Evolutionary conservation across 2,329 filamentous ascomycete species (phyloP), one percentile per base, ranked within the genome.

Genomic region (Xylaria sp.): DNA sequence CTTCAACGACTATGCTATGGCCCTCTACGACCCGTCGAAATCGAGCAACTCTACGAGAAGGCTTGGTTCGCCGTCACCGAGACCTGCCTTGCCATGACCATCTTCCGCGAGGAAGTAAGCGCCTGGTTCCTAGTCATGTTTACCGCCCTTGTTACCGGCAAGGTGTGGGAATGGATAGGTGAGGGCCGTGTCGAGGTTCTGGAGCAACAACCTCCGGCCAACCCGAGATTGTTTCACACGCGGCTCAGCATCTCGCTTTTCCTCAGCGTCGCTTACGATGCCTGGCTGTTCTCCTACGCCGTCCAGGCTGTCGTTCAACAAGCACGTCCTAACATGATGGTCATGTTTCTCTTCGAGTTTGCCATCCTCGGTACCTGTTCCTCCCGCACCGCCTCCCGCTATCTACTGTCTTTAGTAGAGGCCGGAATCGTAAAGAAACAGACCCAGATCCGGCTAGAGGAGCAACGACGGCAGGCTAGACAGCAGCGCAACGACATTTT

Each of bases 321-420:
- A 78, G 93, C 95, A 1, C 87, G 92, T n/a, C 94, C 95, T 0
- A 96, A 97, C 67, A 98, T 99, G 92, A 99, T 98, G 94, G 94
- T 99, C 71, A 98, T 99, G 94, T 99, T 99, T 77, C 89, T 97
- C 5, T 99, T 99, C 75, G 96, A 99, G 79, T 98, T 98, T 77
- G 94, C 95, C 45, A 90, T 99, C 51, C 83, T 98, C 68, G 86
- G 89, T 2, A 91, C 97, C 9, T 90, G 90, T 60, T 97, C 95
- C 0, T 84, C 89, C 61, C 94, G 95, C 56, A 97, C 94, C 0
- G 86, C 88, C 1, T 84, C 89, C 63, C 90, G 94, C 68, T 99
- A 99, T 79, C 79, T 87, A 21, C 86, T 98, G 59, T 92, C 92
- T 3, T 81, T 98, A 51, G 84, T 90, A 8, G 96, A 99, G 79